Percentiles rank a stretch among this genome's conserved stretches.
Conservation (phyloP, 2,329 filamentous ascomycete species). For the Botrytis elliptica region DNA sequence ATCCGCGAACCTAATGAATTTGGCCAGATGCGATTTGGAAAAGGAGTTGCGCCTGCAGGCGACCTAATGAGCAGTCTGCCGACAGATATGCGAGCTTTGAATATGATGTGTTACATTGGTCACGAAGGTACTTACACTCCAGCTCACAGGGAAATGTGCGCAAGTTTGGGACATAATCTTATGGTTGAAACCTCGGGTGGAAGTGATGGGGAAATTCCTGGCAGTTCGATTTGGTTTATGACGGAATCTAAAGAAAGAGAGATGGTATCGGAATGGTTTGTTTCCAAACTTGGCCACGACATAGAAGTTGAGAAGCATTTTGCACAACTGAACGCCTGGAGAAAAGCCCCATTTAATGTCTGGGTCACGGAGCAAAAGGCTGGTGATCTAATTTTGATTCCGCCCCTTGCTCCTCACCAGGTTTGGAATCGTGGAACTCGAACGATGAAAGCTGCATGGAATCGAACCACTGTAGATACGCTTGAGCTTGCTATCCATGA, state of each 20-base stretch:
- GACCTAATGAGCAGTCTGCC: conserved; percentile 95
- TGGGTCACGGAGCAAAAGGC: conserved; percentile 88
- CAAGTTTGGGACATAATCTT: conserved; percentile 91
- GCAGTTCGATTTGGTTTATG: conserved; percentile 98
- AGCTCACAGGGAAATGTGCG: conserved; percentile 96
- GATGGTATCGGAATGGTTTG: conserved; percentile 88
- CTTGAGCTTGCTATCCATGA: conserved; percentile 82
- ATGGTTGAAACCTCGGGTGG: conserved; percentile 88
- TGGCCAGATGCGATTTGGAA: conserved; percentile 44
- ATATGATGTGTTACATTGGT: conserved; percentile 97
- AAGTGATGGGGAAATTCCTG: conserved; percentile 72
- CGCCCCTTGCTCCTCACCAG: conserved; percentile 90
- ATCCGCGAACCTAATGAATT: conserved; percentile 46
- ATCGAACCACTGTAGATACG: conserved; percentile 89
- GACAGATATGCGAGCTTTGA: conserved; percentile 83
- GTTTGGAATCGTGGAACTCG: conserved; percentile 97
- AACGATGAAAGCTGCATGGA: conserved; percentile 98
- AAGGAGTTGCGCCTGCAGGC: conserved; percentile 63
- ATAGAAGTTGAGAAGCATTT: conserved; percentile 97
- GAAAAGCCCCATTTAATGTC: conserved; percentile 87
- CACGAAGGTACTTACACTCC: conserved; percentile 97
- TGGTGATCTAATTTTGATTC: conserved; percentile 91
- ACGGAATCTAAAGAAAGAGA: conserved; percentile 91
- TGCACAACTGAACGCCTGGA: conserved; percentile 93
- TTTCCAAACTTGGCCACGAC: conserved; percentile 90